Conservation (phyloP, 164 flowering plant species). For the Paratinospora sagittata region DNA sequence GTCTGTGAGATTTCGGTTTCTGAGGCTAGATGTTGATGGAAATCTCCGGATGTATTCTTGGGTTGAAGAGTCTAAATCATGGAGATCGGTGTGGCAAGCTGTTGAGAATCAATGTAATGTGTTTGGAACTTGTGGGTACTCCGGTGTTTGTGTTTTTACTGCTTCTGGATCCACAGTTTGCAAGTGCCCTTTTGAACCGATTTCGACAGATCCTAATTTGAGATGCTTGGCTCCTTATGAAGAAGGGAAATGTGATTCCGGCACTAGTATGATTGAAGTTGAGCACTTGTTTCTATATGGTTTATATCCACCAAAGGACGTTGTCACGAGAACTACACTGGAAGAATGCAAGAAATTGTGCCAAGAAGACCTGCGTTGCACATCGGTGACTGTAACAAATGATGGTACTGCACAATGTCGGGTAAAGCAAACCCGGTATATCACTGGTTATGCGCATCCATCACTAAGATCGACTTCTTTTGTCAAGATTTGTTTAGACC, state of each 20-base stretch:
- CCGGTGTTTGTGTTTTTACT: conserved; percentile 40
- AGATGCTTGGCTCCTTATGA: conserved; percentile 44
- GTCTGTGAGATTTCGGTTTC: conserved; percentile 39
- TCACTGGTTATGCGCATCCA: conserved; percentile 47
- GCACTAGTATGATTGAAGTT: conserved; percentile 29
- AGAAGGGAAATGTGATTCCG: conserved; percentile 30
- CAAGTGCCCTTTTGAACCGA: conserved; percentile 35
- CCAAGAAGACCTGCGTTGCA: conserved; percentile 39
- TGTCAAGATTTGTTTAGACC: conserved; percentile 59
- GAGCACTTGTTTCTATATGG: conserved; percentile 52
- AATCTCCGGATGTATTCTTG: conserved; percentile 70
- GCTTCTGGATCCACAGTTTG: conserved; percentile 38
- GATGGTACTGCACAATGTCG: conserved; percentile 53
- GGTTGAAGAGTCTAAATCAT: conserved; percentile 32
- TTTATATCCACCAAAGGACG: conserved; percentile 55
- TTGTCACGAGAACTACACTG: conserved; percentile 27
- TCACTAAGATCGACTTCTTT: conserved; percentile 45
- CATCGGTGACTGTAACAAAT: conserved; percentile 48
- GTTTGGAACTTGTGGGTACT: conserved; percentile 56
- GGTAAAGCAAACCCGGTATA: conserved; percentile 36
- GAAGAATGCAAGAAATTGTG: conserved; percentile 44
- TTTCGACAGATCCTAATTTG: conserved; percentile 18
- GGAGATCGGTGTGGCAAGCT: conserved; percentile 74
- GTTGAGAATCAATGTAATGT: conserved; percentile 67
- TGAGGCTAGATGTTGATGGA: conserved; percentile 69